A percentile compares a stretch with the other conserved stretches of the same genome.
phyloP scores from a whole-genome alignment of 352 stramenopile species.

The Aphanomyces stellatus region DNA sequence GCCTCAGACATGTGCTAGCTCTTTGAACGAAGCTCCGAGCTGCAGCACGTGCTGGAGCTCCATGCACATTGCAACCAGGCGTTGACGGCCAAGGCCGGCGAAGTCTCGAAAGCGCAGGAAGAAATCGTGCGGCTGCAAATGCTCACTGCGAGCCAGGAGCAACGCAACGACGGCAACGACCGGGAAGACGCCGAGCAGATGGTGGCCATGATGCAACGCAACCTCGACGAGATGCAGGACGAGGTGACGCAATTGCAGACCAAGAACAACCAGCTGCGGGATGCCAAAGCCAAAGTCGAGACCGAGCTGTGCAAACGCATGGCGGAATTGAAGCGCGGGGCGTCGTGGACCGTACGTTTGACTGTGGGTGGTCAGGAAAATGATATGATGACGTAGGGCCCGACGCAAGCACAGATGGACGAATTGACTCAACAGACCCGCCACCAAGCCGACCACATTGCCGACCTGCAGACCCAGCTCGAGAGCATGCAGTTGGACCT shows the following conservation, averaged over 20 bases:
- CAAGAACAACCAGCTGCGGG: slow-evolving; percentile 4
- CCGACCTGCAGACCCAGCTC: background rate
- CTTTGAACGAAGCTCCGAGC: slow-evolving; percentile 11
- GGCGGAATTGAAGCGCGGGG: background rate
- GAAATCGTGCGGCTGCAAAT: background rate
- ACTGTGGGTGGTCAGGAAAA: no score
- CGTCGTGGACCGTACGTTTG: background rate
- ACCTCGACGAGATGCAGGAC: background rate
- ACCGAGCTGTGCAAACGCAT: background rate
- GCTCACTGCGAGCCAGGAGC: background rate
- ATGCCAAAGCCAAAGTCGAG: slow-evolving; percentile 10
- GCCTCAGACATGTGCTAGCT: background rate
- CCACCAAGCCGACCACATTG: background rate
- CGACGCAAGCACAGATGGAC: background rate
- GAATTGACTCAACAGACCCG: background rate
- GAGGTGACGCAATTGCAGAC: background rate
- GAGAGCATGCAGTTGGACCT: background rate
- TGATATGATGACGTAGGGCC: background rate
- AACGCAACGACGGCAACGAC: background rate
- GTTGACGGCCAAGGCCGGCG: background rate
- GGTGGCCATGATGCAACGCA: slow-evolving; percentile 3
- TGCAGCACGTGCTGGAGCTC: slow-evolving; percentile 4
- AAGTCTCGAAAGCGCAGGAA: background rate
- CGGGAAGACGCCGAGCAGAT: background rate
- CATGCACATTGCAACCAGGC: background rate